Conservation (phyloP, 2,329 filamentous ascomycete species). For the Fusarium longipes region DNA sequence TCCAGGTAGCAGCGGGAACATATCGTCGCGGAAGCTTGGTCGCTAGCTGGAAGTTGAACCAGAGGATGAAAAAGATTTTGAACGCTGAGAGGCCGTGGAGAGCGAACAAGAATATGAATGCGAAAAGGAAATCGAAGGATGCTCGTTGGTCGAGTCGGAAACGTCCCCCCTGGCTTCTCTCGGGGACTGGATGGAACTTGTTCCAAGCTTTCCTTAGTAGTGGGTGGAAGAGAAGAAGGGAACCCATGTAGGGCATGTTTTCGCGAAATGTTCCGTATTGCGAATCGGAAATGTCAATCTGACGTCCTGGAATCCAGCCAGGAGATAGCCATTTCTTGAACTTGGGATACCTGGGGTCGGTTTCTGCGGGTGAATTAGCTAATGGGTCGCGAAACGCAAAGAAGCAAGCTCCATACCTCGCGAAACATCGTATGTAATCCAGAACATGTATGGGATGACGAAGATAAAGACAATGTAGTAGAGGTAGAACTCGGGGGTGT, state of each 20-base stretch:
- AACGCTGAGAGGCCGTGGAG: conserved; percentile 87
- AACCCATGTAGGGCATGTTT: conserved; percentile 84
- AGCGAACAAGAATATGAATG: conserved; percentile 78
- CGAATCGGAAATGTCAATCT: conserved; percentile 89
- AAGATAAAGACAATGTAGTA: conserved; percentile 78
- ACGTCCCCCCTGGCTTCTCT: conserved; percentile 58
- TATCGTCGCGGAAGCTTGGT: conserved; percentile 76
- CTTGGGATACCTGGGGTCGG: conserved; percentile 82
- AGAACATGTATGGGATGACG: conserved; percentile 88
- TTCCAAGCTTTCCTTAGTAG: conserved; percentile 80
- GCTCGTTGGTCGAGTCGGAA: conserved; percentile 74
- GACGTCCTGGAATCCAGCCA: conserved; percentile 93
- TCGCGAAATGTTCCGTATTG: conserved; percentile 88
- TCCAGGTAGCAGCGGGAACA: conserved; percentile 83
- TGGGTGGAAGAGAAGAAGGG: conserved; percentile 82
- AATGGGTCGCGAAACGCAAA: background rate
- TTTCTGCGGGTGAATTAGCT: conserved; percentile 64
- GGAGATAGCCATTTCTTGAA: conserved; percentile 77
- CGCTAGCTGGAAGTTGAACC: conserved; percentile 82
- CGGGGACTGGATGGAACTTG: conserved; percentile 56
- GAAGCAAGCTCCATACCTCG: conserved; percentile 66
- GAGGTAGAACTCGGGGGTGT: conserved; percentile 83
- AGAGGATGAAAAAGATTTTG: conserved; percentile 85
- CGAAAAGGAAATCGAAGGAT: conserved; percentile 86
- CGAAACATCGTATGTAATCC: conserved; percentile 87